Evolutionary conservation across 2,329 filamentous ascomycete species (phyloP).

Genomic region (Bipolaris gigantea): DNA sequence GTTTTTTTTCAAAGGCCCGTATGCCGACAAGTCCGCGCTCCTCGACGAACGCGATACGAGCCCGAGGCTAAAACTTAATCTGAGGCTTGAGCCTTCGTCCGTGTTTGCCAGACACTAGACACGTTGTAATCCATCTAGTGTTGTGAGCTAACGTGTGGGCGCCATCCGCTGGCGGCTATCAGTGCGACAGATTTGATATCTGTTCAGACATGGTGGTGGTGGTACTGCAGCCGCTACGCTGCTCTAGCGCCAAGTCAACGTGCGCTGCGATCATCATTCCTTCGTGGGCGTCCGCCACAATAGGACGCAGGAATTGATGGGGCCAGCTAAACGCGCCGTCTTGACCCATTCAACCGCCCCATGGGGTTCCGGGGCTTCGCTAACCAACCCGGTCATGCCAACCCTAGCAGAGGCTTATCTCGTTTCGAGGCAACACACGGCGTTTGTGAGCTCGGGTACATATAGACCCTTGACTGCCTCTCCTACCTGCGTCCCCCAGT

Average conservation of each 20-base stretch:
- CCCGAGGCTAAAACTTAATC: conserved; percentile 25
- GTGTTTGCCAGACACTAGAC: neutral
- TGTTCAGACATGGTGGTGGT: conserved; percentile 31
- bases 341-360: conserved; percentile 40
- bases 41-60: neutral
- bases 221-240: conserved; percentile 24
- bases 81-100: conserved; percentile 5
- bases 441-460: conserved; percentile 27
- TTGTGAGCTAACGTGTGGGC: neutral
- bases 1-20: conserved; percentile 17
- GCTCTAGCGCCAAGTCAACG: conserved; percentile 8
- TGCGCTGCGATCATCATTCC: conserved; percentile 7
- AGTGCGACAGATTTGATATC: conserved; percentile 21
- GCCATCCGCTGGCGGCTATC: neutral
- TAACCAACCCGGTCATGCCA: conserved; percentile 22
- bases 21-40: conserved; percentile 15
- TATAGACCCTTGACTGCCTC: conserved; percentile 33
- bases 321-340: conserved; percentile 34
- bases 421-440: conserved; percentile 13
- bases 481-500: conserved; percentile 18
- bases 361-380: conserved; percentile 37
- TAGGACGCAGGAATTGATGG: conserved; percentile 24
- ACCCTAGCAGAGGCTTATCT: conserved; percentile 9
- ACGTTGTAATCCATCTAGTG: conserved; percentile 5
- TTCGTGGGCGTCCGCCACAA: conserved; percentile 26